These are phyloP conservation scores for Lactarius pseudohatsudake DNA, from an alignment of 768 basidiomycete species.

Conservation along the genomic window DNA sequence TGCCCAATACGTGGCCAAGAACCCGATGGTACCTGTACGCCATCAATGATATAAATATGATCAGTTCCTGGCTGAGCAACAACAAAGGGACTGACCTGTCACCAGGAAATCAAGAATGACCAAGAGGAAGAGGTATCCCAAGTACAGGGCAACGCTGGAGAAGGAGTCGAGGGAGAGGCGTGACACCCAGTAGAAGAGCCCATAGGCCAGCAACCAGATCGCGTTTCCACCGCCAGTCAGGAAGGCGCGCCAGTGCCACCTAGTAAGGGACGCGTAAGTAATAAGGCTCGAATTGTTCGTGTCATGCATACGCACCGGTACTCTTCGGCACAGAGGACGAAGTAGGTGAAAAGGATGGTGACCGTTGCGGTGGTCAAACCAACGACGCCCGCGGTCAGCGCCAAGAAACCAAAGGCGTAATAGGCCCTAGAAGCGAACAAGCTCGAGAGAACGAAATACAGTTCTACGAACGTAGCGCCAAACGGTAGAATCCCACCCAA, in stretches of 20 bases:
- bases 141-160: slow-evolving; percentile 78
- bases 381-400: slow-evolving; percentile 81
- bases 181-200: slow-evolving; percentile 84
- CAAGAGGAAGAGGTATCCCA: slow-evolving; percentile 87
- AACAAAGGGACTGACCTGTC: slow-evolving; percentile 55
- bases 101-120: slow-evolving; percentile 84
- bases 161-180: slow-evolving; percentile 83
- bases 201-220: slow-evolving; percentile 88
- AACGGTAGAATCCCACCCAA: slow-evolving; percentile 94
- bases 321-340: slow-evolving; percentile 91
- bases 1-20: slow-evolving; percentile 90
- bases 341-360: slow-evolving; percentile 86
- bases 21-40: slow-evolving; percentile 82
- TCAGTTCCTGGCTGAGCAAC: slow-evolving; percentile 2
- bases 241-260: slow-evolving; percentile 98
- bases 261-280: slow-evolving; percentile 33
- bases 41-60: not conserved
- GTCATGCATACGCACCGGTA: slow-evolving; percentile 58
- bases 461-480: slow-evolving; percentile 92
- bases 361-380: slow-evolving; percentile 88
- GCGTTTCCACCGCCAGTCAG: slow-evolving; percentile 89
- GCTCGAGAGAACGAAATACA: slow-evolving; percentile 89
- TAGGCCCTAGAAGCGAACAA: slow-evolving; percentile 91
- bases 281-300: not conserved
- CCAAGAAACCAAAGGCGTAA: slow-evolving; percentile 95